Percentiles rank a stretch among this genome's conserved stretches.
phyloP scores from a whole-genome alignment of 768 basidiomycete genomes.

The Pisolithus sp. region DNA sequence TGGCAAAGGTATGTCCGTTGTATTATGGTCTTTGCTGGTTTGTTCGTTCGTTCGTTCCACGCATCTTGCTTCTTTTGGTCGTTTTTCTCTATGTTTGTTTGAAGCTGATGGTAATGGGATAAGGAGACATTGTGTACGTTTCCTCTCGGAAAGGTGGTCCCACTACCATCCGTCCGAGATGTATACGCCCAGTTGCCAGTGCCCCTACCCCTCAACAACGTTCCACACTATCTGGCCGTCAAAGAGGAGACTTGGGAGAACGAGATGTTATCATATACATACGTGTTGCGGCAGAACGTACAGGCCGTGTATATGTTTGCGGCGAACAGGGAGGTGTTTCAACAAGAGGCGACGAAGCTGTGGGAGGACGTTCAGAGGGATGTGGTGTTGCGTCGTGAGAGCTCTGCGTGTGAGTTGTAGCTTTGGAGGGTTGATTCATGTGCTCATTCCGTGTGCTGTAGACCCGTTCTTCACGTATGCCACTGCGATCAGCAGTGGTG shows the following conservation, averaged over 20 bases:
- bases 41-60: no score
- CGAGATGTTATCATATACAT: conserved; percentile 24
- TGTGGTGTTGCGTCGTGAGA: conserved; percentile 14
- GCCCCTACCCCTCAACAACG: conserved; percentile 10
- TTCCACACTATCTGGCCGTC: conserved; percentile 13
- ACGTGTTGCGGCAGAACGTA: conserved; percentile 16
- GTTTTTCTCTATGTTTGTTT: not conserved
- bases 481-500: conserved; percentile 5
- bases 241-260: conserved; percentile 22
- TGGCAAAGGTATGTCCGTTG: conserved; percentile 21
- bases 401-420: conserved; percentile 15
- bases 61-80: not conserved
- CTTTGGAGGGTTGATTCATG: not conserved
- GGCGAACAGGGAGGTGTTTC: conserved; percentile 37
- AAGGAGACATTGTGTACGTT: conserved; percentile 8
- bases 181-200: conserved; percentile 9
- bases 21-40: no score
- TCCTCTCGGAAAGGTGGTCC: conserved; percentile 13
- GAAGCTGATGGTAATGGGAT: conserved; percentile 1
- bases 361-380: conserved; percentile 36
- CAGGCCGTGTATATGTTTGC: conserved; percentile 42
- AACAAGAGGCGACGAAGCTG: conserved; percentile 32
- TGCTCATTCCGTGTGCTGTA: conserved; percentile 5
- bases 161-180: conserved; percentile 19
- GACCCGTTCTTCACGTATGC: conserved; percentile 25